Evolutionary conservation across 148 eudicot genomes (phyloP).

Genomic region (Fagopyrum homotropicum): DNA sequence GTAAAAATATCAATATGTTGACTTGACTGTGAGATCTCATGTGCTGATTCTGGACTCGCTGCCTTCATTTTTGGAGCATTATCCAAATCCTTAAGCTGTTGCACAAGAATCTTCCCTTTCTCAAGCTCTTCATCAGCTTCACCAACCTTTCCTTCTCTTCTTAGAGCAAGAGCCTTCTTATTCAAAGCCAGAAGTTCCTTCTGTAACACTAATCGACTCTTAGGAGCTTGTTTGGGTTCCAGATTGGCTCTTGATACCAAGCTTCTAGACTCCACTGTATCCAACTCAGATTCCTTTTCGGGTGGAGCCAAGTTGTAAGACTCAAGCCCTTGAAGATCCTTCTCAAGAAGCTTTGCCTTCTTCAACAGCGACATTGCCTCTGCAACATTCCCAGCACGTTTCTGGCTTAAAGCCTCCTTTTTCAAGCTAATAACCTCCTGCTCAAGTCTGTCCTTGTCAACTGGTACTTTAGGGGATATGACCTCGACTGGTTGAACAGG

Average conservation of each 20-base stretch:
- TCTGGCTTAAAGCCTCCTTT: constrained; percentile 62
- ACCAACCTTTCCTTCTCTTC: constrained; percentile 75
- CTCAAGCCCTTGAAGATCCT: constrained; percentile 37
- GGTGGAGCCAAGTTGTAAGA: constrained; percentile 4
- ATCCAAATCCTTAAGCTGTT: constrained; percentile 78
- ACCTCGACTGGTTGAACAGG: constrained; percentile 18
- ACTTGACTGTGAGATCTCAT: constrained; percentile 12
- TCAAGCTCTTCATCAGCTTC: constrained; percentile 86
- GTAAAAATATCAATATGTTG: constrained; percentile 27
- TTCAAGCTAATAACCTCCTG: constrained; percentile 60
- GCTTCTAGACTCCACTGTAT: constrained; percentile 14
- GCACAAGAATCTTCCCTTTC: constrained; percentile 78
- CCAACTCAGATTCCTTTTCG: constrained; percentile 15
- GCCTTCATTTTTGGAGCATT: constrained; percentile 32
- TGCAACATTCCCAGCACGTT: constrained; percentile 56
- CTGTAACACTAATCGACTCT: constrained; percentile 63
- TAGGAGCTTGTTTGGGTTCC: constrained; percentile 35
- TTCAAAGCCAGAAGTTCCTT: constrained; percentile 81
- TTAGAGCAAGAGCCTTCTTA: constrained; percentile 75
- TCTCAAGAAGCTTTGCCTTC: constrained; percentile 74
- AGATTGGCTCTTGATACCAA: constrained; percentile 7
- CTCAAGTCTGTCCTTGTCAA: constrained; percentile 28
- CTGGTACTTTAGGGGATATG: constrained; percentile 17
- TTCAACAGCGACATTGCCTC: constrained; percentile 62
- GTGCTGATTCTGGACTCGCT: constrained; percentile 15